Percentiles rank a stretch among this genome's conserved stretches.
phyloP scores from a whole-genome alignment of 2,329 filamentous ascomycete species.

The Aspergillus sp. region DNA sequence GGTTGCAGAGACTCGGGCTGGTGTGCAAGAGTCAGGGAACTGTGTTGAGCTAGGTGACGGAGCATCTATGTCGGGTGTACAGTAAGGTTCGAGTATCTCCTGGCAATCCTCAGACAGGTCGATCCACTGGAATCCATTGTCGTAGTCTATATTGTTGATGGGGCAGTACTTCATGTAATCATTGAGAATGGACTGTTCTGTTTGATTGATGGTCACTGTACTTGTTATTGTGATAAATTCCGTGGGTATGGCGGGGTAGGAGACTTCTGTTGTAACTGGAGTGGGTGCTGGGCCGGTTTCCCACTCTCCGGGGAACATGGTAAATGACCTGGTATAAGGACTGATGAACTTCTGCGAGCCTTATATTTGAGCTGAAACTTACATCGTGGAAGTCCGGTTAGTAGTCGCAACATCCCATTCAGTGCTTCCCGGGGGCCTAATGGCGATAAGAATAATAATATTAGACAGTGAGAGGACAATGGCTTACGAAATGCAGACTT shows the following conservation, averaged over 20 bases:
- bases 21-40: not conserved
- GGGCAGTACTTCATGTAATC: not conserved
- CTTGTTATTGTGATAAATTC: not conserved
- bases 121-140: not conserved
- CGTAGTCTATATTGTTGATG: not conserved
- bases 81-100: not conserved
- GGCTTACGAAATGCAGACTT: not conserved
- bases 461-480: no score
- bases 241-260: not conserved
- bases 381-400: not conserved
- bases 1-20: not conserved
- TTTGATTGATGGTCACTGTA: not conserved
- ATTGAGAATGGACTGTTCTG: not conserved
- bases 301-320: not conserved
- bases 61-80: not conserved
- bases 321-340: not conserved
- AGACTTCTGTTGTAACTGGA: not conserved
- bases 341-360: no score
- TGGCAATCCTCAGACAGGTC: not conserved
- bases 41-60: not conserved
- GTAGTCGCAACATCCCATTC: not conserved
- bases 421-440: not conserved
- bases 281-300: not conserved
- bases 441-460: not conserved
- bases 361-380: not conserved